phyloP scores from a whole-genome alignment of 495 filamentous ascomycete species.

The Rostrohypoxylon terebratum region DNA sequence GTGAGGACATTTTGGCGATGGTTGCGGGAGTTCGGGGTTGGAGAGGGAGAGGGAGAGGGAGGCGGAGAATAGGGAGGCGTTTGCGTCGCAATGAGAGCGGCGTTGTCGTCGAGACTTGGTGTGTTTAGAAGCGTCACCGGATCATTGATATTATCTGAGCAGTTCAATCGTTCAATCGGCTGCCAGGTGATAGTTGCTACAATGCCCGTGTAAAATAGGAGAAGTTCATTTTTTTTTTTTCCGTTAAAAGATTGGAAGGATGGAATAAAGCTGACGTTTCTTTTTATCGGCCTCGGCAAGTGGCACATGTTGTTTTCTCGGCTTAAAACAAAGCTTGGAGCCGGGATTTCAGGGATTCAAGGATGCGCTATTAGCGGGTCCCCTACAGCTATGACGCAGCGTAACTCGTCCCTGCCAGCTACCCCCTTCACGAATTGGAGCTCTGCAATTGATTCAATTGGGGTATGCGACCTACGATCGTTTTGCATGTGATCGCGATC shows the following conservation, averaged over 20 bases:
- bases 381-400: conserved; percentile 33
- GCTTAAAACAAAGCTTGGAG: conserved; percentile 27
- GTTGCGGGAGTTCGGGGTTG: not conserved
- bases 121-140: conserved; percentile 17
- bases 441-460: not conserved
- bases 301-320: conserved; percentile 39
- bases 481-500: conserved; percentile 9
- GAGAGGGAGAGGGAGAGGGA: not conserved
- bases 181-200: not conserved
- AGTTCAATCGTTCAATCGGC: not conserved
- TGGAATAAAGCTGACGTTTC: conserved; percentile 15
- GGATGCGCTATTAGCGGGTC: conserved; percentile 21
- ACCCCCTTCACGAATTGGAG: not conserved
- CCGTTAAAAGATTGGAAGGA: not conserved
- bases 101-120: conserved; percentile 4
- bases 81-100: conserved; percentile 7
- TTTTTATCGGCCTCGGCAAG: conserved; percentile 34
- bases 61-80: not conserved
- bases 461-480: not conserved
- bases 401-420: not conserved
- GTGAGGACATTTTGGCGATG: conserved; percentile 2
- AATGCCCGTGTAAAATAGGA: not conserved
- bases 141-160: conserved; percentile 20
- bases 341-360: conserved; percentile 16
- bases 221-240: conserved; percentile 7